Evolutionary conservation across 2,329 filamentous ascomycete species (phyloP), one percentile per base, ranked within the genome.

Genomic region (Neocucurbitaria cava): DNA sequence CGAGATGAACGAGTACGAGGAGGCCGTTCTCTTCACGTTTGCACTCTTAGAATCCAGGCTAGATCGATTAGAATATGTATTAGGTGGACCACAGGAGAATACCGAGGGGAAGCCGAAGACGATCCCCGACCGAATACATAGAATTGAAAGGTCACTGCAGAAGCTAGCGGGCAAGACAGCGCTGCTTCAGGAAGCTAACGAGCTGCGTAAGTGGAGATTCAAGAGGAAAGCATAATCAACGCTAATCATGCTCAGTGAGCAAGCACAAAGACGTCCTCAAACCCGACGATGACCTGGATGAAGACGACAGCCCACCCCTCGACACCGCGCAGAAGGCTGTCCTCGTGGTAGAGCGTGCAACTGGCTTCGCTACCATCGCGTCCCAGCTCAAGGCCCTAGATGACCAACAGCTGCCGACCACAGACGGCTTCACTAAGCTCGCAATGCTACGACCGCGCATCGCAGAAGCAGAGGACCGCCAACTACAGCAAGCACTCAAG

Each of bases 401-500:
- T 28, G 77, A 80, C 60, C 74, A 78, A 46, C 72, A 72, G 2
- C 63, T 82, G 9, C 78, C 79, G 5, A 73, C 77, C 21, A 71
- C 79, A 3, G 70, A 76, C 28, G 68, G 73, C 24, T 77, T 80
- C 64, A 81, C 85, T 3, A 78, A 79, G 31, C 78, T 92, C 5
- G 82, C 87, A 2, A 77, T 81, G 1, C 77, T 90, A 42, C 74
- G 81, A 33, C 86, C 87, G 8, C 82, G 87, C 41, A 88, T 92
- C 77, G 83, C 83, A 61, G 83, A 82, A 18, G 76, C 86, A 17
- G 83, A 86, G 58, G 80, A 82, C 0, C 83, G 82, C 3, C 89
- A 92, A 66, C 72, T 83, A 18, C 81, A 84, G 15, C 88, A 91
- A 58, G 75, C 76, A 35, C 80, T 81, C 43, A 85, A 89, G 72